Percentiles rank a stretch among this genome's conserved stretches.
Conservation (phyloP, 768 basidiomycete genomes). For the Mycena amicta region DNA sequence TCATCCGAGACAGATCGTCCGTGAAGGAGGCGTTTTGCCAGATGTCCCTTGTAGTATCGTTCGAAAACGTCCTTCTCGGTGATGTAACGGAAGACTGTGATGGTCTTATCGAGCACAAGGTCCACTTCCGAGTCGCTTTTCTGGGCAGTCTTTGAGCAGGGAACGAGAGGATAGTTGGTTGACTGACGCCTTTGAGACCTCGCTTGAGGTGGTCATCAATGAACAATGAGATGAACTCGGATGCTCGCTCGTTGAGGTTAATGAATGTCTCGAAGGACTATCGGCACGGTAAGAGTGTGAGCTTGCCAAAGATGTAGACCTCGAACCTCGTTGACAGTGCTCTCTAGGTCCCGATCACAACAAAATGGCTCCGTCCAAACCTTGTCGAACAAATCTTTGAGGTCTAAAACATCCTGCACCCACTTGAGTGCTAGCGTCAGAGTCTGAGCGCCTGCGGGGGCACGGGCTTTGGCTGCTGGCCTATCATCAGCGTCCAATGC, state of each 20-base stretch:
- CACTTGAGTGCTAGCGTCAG: slow-evolving; percentile 76
- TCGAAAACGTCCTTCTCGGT: slow-evolving; percentile 98
- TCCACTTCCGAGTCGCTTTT: slow-evolving; percentile 96
- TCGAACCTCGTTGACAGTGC: slow-evolving; percentile 78
- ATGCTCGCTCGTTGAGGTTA: slow-evolving; percentile 82
- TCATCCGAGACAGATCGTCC: slow-evolving; percentile 94
- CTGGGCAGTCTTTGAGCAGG: slow-evolving; percentile 42
- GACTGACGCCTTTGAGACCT: slow-evolving; percentile 87
- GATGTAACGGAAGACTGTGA: slow-evolving; percentile 92
- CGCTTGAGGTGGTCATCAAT: slow-evolving; percentile 96
- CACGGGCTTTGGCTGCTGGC: slow-evolving; percentile 44
- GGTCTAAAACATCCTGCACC: slow-evolving; percentile 88
- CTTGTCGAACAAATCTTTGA: slow-evolving; percentile 89
- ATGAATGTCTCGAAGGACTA: slow-evolving; percentile 94
- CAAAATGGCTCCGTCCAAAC: slow-evolving; percentile 74
- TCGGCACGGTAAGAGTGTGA: slow-evolving; percentile 1
- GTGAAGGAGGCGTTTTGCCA: slow-evolving; percentile 87
- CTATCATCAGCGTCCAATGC: slow-evolving; percentile 41
- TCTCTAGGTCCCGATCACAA: slow-evolving; percentile 76
- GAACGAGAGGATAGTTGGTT: not conserved
- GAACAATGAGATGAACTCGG: slow-evolving; percentile 95
- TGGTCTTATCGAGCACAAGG: slow-evolving; percentile 88
- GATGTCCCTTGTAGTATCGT: slow-evolving; percentile 94
- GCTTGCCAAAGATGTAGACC: not conserved
- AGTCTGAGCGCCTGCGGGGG: slow-evolving; percentile 46